Evolutionary conservation across 352 stramenopile species (phyloP), one percentile per base, ranked within the genome.

Genomic region (Pythium myriotylum): DNA sequence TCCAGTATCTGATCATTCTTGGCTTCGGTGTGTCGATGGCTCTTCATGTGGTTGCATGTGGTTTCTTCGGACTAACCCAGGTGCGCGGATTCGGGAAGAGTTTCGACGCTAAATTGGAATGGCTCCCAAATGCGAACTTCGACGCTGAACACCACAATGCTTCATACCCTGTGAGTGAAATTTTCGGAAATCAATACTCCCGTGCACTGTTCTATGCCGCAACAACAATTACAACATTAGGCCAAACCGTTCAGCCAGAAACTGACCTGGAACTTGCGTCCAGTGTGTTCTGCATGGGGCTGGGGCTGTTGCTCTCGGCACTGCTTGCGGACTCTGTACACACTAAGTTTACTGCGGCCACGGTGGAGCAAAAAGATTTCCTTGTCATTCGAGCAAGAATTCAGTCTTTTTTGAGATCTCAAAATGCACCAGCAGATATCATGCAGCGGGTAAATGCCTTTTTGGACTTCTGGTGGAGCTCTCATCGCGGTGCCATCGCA

Each of bases 391-490:
- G 77, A 0, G 74, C 80, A 2, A 67, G 76, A 13, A 79, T 89
- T 13, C 74, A 86, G 41, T 54, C 68, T 26, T 89, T 89, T 41
- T 63, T 89, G 17, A 70, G 66, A 10, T 81, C 72, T 1, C 67
- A 83, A 37, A 78, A 66, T 10, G 77, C 72, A 0, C 77, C 80
- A 1, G 1, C 73, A 0, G 65, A 67, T 1, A 70, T 89, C 40
- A 67, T 86, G 22, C 75, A 81, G 22, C 77, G 77, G 0, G 80
- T 84, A 0, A 76, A 84, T 37, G 74, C 77, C 2, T 89, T 88
- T 43, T 50, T 89, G 7, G 80, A 89, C 24, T 89, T 86, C 62
- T 89, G 80, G 80, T 89, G 80, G 80, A 83, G 70, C 9, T 79
- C 72, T 0, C 80, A 89, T 47, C 76, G 76, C 8, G 80, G 80